Evolutionary conservation across 1,284 basidiomycete genomes (phyloP).

Genomic region (Paramarasmius palmivorus): DNA sequence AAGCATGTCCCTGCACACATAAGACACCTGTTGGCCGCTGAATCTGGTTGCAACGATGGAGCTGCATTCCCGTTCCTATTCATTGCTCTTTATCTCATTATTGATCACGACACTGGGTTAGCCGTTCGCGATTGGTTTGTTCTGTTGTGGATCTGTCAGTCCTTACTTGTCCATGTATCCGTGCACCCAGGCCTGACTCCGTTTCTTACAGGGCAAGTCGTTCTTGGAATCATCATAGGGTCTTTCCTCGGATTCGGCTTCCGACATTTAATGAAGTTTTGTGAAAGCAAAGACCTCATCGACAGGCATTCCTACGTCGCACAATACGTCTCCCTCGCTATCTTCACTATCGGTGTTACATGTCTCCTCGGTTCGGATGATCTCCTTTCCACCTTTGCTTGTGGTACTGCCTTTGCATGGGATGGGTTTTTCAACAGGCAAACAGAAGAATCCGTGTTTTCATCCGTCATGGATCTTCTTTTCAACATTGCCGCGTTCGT

Average conservation of each 20-base stretch:
- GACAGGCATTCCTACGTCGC: conserved; percentile 92
- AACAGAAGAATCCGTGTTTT: conserved; percentile 94
- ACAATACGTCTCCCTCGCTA: conserved; percentile 77
- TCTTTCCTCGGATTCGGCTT: conserved; percentile 48
- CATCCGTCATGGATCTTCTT: conserved; percentile 90
- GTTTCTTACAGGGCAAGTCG: conserved; percentile 13
- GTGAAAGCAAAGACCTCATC: conserved; percentile 86
- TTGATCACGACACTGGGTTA: conserved; percentile 64
- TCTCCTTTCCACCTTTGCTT: conserved; percentile 91
- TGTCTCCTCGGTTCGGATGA: conserved; percentile 93
- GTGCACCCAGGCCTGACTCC: neutral
- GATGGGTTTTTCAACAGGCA: conserved; percentile 98
- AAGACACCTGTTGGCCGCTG: conserved; percentile 84
- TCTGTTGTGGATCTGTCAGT: conserved; percentile 77
- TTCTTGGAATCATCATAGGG: conserved; percentile 16
- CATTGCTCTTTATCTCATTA: conserved; percentile 86
- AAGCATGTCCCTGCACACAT: conserved; percentile 97
- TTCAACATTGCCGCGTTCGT: conserved; percentile 92
- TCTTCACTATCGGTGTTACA: conserved; percentile 83
- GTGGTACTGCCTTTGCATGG: conserved; percentile 97
- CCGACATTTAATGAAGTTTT: conserved; percentile 95
- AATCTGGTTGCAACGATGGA: conserved; percentile 92
- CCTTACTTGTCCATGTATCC: conserved; percentile 20
- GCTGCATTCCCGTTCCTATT: conserved; percentile 97
- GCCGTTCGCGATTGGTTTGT: conserved; percentile 85